phyloP scores from a whole-genome alignment of 2,329 filamentous ascomycete genomes.

The Periconia sp. region DNA sequence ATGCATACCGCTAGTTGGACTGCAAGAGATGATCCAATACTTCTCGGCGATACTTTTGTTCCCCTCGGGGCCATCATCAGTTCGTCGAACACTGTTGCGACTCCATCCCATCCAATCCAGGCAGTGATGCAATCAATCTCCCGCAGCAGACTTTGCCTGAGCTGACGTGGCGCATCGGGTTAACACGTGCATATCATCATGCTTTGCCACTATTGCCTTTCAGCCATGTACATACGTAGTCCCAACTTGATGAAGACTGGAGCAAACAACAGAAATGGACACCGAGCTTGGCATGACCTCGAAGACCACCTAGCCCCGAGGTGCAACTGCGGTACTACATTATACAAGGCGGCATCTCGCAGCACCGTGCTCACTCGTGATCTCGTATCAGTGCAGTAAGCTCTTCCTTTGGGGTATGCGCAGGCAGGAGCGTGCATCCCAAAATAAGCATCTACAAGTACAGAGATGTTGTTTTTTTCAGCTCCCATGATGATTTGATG shows the following conservation, averaged over 20 bases:
- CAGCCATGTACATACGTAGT: background rate
- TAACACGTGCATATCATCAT: background rate
- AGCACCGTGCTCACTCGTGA: background rate
- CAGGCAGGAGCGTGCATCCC: too few species aligned
- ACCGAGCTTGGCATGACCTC: background rate
- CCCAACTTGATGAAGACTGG: background rate
- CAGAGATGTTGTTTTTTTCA: too few species aligned
- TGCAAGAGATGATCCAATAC: background rate
- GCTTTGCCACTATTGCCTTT: too few species aligned
- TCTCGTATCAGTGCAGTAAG: background rate
- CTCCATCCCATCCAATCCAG: background rate
- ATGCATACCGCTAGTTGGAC: background rate
- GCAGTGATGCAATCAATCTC: background rate
- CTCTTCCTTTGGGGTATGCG: background rate
- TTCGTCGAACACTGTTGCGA: background rate
- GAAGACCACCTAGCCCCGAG: background rate
- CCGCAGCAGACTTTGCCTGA: background rate
- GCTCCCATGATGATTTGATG: too few species aligned
- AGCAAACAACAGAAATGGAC: background rate
- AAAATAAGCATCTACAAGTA: too few species aligned
- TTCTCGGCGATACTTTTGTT: background rate
- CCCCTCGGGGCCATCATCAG: background rate
- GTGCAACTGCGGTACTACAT: background rate
- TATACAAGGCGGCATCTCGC: background rate
- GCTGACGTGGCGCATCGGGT: background rate